These are phyloP conservation scores for Fusarium denticulatum DNA, from an alignment of 2,329 filamentous ascomycete genomes.

Conservation along the genomic window DNA sequence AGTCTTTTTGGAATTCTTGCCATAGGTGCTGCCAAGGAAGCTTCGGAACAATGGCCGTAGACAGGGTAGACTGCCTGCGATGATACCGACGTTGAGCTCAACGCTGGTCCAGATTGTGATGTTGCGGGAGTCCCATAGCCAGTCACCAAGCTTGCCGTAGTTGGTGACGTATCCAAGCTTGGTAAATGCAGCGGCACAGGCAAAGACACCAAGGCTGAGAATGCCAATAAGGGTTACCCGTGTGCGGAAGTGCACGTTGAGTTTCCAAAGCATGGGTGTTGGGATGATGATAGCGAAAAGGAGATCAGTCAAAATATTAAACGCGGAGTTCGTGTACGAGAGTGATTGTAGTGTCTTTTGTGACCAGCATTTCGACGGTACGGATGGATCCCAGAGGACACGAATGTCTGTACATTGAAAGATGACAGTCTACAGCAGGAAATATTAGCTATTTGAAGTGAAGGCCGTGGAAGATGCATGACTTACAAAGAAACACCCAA, in stretches of 20 bases:
- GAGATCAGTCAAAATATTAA: constrained; percentile 51
- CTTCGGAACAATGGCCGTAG: constrained; percentile 49
- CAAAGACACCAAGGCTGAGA: constrained; percentile 57
- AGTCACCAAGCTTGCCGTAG: constrained; percentile 53
- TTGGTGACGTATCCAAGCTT: constrained; percentile 52
- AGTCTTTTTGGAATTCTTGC: constrained; percentile 43
- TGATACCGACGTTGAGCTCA: constrained; percentile 51
- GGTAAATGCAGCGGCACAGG: constrained; percentile 53
- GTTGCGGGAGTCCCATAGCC: constrained; percentile 57
- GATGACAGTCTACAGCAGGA: constrained; percentile 50
- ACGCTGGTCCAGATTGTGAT: constrained; percentile 59
- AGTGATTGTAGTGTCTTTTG: constrained; percentile 51
- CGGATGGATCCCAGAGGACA: constrained; percentile 55
- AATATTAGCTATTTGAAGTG: not conserved
- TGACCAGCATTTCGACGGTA: constrained; percentile 55
- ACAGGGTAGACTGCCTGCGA: constrained; percentile 50
- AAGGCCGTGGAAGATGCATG: rapidly evolving
- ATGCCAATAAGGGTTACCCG: constrained; percentile 53
- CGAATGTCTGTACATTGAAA: constrained; percentile 60
- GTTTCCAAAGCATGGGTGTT: constrained; percentile 50
- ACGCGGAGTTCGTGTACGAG: constrained; percentile 53
- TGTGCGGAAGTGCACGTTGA: constrained; percentile 54
- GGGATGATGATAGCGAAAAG: constrained; percentile 53
- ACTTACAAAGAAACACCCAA: constrained; percentile 50
- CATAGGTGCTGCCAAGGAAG: constrained; percentile 46